Base-by-base conservation (phyloP, 73 alveolate genomes). In the Paramecium tetraurelia region DNA sequence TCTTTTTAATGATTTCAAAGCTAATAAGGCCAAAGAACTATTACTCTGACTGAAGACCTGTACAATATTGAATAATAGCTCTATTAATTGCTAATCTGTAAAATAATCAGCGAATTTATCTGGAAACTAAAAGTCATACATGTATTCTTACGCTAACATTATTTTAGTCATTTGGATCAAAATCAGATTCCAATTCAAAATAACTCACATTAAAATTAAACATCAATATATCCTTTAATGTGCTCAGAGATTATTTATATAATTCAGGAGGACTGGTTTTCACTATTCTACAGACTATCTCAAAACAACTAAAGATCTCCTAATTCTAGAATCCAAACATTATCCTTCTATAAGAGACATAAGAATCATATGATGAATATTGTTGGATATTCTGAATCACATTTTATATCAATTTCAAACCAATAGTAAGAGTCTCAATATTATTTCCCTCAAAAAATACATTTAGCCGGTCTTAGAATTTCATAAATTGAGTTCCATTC, bases 121-220 rank as follows among this genome's bases (percentile, higher is more conserved):
- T 38, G 90, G 90, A 35, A 80, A 80, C 43, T 41, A 24, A n/a
- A 31, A 63, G 41, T 31, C 7, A 63, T 63, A 63, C 35, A 53
- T 53, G 1, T 63, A 63, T 31, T 63, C 41, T 63, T 63, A 63
- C 84, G 24, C 84, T 63, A 27, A 80, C 90, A 44, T 80, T 80
- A 48, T 80, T 80, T 48, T 80, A 27, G 29, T 80, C 90, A 22
- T 80, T 80, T 0, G 90, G 90, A 80, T 80, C 90, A 48, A 80
- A 80, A 22, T 80, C 90, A 21, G 76, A 33, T 35, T 80, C 90
- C 20, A 80, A 80, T 80, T 80, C 90, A 80, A 80, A 80, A 46
- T 80, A 80, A 80, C 90, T 80, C 40, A 80, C 90, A 44, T 80
- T 80, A 18, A 80, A 80, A 43, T 80, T 80, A n/a, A 44, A 80